Evolutionary conservation across 129 eudicot species (phyloP).

Genomic region (carrot (Daucus carota)): DH1_v3.0 NC_030381.2:31205001-31205500

Average conservation of each 20-base stretch:
- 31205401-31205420: no score
- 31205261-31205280: background rate
- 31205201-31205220: background rate
- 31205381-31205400: background rate
- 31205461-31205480: conserved; percentile 45
- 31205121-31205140: background rate
- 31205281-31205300: background rate
- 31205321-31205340: background rate
- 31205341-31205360: background rate
- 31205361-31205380: conserved; percentile 5
- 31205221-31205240: background rate
- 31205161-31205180: background rate
- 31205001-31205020: no score
- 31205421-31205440: conserved; percentile 1
- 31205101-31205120: background rate
- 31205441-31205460: background rate
- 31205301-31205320: background rate
- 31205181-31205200: background rate
- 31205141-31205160: background rate
- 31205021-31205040: background rate
- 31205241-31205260: background rate
- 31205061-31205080: background rate
- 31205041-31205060: background rate
- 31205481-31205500: conserved; percentile 90
- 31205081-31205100: background rate